A percentile compares a stretch with the other conserved stretches of the same genome.
phyloP scores from a whole-genome alignment of 2,329 filamentous ascomycete species.

The Lecanosticta acicola region DNA sequence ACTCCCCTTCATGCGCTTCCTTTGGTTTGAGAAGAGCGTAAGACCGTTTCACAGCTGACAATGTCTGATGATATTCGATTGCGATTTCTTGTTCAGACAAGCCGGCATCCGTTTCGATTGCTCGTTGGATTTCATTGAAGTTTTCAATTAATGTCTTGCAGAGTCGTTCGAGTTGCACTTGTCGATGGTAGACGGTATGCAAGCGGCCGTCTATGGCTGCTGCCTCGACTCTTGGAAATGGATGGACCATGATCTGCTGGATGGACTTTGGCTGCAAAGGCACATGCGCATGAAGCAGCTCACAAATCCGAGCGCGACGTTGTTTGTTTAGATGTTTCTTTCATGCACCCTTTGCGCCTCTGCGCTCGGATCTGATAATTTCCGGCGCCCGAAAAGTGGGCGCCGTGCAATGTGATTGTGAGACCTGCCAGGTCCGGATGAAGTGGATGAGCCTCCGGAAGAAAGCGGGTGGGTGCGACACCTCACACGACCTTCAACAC shows the following conservation, averaged over 20 bases:
- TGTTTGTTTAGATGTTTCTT: no score
- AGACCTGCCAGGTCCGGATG: no score
- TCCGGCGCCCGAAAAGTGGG: no score
- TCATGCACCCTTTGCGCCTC: no score
- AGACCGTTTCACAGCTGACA: constrained; percentile 37
- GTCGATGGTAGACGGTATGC: constrained; percentile 43
- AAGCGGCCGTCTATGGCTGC: constrained; percentile 43
- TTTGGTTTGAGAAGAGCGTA: constrained; percentile 39
- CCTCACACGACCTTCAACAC: no score
- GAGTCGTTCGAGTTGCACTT: constrained; percentile 42
- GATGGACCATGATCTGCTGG: constrained; percentile 20
- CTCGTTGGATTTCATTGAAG: constrained; percentile 34
- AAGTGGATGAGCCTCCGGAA: no score
- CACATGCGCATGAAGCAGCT: no score
- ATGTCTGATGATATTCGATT: constrained; percentile 39
- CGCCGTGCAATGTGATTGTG: no score
- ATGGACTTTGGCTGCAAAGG: no score
- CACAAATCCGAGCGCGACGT: no score
- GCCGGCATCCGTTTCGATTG: constrained; percentile 39
- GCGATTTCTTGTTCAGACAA: constrained; percentile 36
- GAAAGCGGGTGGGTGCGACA: no score
- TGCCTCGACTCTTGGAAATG: constrained; percentile 34
- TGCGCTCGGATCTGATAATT: no score
- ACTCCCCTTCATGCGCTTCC: constrained; percentile 38
- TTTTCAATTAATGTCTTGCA: constrained; percentile 37